Conservation (phyloP, 306 rosid genomes). For the Rosa rugosa region DNA sequence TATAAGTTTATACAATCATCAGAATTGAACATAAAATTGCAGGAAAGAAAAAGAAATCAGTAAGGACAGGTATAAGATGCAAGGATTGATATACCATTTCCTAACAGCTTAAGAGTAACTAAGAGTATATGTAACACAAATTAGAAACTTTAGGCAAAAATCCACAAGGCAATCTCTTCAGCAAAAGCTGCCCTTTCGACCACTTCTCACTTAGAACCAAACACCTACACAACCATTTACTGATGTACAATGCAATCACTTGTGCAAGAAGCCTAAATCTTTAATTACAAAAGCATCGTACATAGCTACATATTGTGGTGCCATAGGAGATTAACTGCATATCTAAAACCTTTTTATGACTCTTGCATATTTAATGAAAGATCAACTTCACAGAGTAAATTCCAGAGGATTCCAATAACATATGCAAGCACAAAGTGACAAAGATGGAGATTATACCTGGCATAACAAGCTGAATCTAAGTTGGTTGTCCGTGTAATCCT, state of each 20-base stretch:
- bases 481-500: conserved; percentile 66
- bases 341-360: background rate
- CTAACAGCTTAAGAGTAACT: background rate
- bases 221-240: background rate
- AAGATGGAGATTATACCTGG: conserved; percentile 40
- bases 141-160: background rate
- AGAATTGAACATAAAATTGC: background rate
- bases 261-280: background rate
- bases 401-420: background rate
- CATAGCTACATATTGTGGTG: background rate
- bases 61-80: background rate
- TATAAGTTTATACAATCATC: background rate
- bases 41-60: background rate
- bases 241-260: background rate
- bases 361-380: background rate
- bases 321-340: background rate
- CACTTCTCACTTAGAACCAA: background rate
- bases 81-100: background rate
- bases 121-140: background rate
- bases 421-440: background rate
- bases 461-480: conserved; percentile 72
- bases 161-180: background rate
- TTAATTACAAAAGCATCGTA: background rate
- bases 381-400: background rate
- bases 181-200: background rate